Conservation (phyloP, 306 rosid genomes). For the Prunus davidiana region DNA sequence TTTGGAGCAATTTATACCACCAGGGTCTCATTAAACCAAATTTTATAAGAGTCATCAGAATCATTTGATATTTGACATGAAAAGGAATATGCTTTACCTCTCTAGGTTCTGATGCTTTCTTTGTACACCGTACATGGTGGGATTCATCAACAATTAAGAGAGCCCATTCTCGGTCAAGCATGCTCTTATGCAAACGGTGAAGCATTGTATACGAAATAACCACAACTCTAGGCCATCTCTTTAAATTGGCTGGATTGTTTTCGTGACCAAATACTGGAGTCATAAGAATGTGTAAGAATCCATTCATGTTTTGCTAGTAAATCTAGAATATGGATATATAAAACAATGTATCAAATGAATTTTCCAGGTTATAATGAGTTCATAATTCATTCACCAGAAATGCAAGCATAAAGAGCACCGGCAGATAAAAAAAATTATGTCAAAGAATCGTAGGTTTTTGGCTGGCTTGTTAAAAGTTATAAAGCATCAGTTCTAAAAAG, state of each 20-base stretch:
- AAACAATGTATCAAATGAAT: not conserved
- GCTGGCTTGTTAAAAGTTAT: conserved; percentile 1
- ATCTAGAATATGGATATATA: not conserved
- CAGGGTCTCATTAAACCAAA: not conserved
- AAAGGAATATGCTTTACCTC: conserved; percentile 51
- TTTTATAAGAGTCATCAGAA: not conserved
- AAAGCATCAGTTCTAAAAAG: not conserved
- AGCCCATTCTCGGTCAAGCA: conserved; percentile 83
- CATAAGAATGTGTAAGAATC: conserved; percentile 10
- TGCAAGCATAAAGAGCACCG: conserved; percentile 3
- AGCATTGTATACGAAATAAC: conserved; percentile 96
- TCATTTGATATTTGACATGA: conserved; percentile 9
- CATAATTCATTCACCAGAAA: conserved; percentile 5
- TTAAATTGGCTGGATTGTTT: conserved; percentile 72
- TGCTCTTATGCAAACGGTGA: conserved; percentile 73
- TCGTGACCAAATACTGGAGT: conserved; percentile 84
- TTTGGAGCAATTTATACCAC: not conserved
- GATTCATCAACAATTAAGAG: conserved; percentile 87
- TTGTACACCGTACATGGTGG: conserved; percentile 84
- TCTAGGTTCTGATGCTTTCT: conserved; percentile 72
- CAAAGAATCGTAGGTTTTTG: not conserved
- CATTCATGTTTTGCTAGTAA: not conserved
- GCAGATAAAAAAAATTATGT: not conserved
- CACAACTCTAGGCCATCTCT: conserved; percentile 72
- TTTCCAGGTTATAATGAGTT: not conserved